Evolutionary conservation across 257 asterid species (phyloP).

Genomic region (Jacaranda mimosifolia): DNA sequence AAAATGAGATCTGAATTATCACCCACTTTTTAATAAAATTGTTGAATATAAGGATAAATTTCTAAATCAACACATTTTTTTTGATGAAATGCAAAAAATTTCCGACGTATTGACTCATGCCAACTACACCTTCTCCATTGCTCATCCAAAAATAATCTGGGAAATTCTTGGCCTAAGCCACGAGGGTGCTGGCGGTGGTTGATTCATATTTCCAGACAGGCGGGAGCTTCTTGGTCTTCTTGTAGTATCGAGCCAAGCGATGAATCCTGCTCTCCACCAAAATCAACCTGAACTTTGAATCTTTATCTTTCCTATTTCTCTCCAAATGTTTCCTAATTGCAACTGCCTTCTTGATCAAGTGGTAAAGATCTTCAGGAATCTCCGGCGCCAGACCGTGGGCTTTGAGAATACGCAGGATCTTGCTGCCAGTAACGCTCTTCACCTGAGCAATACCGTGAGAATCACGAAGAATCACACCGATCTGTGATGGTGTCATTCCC

Average conservation of each 20-base stretch:
- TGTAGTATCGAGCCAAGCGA: conserved; percentile 60
- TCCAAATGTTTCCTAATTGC: conserved; percentile 66
- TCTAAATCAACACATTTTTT: conserved; percentile 30
- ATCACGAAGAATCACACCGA: conserved; percentile 67
- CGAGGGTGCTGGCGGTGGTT: conserved; percentile 90
- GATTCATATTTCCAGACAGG: conserved; percentile 77
- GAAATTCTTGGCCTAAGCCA: conserved; percentile 53
- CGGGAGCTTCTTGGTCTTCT: conserved; percentile 67
- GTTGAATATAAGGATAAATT: conserved; percentile 19
- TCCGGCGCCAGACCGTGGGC: conserved; percentile 68
- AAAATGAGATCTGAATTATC: conserved; percentile 30
- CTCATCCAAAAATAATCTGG: conserved; percentile 19
- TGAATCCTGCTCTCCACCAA: conserved; percentile 66
- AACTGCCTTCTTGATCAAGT: conserved; percentile 61
- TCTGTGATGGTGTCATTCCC: conserved; percentile 58
- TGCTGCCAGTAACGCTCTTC: conserved; percentile 62
- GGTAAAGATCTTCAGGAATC: conserved; percentile 62
- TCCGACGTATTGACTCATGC: conserved; percentile 14
- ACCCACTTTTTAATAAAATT: conserved; percentile 27
- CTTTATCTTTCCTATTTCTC: conserved; percentile 63
- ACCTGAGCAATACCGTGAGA: conserved; percentile 65
- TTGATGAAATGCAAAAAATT: conserved; percentile 17
- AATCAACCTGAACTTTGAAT: conserved; percentile 60
- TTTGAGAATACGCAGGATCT: conserved; percentile 57
- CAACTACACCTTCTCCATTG: neutral